Percentiles rank a stretch among this genome's conserved stretches.
phyloP scores from a whole-genome alignment of 257 asterid species.

The Paraleonurus japonicus region DNA sequence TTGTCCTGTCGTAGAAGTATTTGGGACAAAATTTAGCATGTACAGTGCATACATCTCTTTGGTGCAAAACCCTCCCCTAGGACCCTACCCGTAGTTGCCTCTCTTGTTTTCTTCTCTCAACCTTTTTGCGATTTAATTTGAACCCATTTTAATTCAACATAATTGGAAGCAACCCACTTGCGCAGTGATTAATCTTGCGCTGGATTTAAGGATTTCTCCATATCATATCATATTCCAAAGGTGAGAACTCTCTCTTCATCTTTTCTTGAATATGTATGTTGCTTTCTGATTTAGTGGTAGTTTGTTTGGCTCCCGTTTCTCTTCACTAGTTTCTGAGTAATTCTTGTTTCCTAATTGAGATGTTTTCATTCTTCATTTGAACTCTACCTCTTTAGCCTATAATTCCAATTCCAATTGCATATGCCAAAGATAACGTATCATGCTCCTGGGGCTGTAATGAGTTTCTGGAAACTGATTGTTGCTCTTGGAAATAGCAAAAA shows the following conservation, averaged over 20 bases:
- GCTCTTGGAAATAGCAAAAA: no score
- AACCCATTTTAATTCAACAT: constrained; percentile 12
- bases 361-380: constrained; percentile 3
- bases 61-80: constrained; percentile 16
- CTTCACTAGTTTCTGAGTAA: no score
- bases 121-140: background rate
- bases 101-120: constrained; percentile 2
- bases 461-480: no score
- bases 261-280: background rate
- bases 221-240: background rate
- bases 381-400: background rate
- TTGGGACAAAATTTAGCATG: no score
- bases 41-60: no score
- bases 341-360: constrained; percentile 12
- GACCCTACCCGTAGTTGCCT: background rate
- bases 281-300: background rate
- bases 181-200: constrained; percentile 1
- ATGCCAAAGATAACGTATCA: no score
- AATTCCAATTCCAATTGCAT: no score
- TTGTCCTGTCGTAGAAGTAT: no score
- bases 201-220: constrained; percentile 14
- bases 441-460: no score
- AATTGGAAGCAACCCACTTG: background rate
- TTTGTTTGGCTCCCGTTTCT: background rate
- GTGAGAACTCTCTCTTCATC: background rate